Base-by-base conservation (phyloP, 1,284 basidiomycete species). In the Trametes sp. region DNA sequence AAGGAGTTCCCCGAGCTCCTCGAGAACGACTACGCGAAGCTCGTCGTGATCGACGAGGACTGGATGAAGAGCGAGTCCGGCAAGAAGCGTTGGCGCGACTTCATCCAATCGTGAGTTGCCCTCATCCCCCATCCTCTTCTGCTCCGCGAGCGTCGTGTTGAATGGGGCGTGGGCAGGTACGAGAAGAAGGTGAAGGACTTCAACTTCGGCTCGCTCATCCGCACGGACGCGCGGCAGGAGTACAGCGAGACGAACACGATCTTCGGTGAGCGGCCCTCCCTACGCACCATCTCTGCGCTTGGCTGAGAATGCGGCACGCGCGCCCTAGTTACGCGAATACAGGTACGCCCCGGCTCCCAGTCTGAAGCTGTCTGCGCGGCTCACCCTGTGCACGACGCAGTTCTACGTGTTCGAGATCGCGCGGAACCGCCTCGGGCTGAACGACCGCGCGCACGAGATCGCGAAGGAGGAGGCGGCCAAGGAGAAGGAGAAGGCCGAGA, bases 141-240 rank as follows among this genome's bases (percentile, higher is more conserved):
- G 24, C 29, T 44, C 44, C n/a, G 23, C 36, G n/a, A 14, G 24
- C 31, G 24, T 24, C 23, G 42, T 35, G 33, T 2, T 35, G 35
- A 51, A 3, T 36, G 19, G 36, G 4, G 28, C 42, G 55, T 21
- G 24, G 9, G 36, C 66, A 91, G 89, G 66, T 96, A 95, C 79
- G 90, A 95, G 79, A 89, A 92, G 66, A 90, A 89, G 72, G 81
- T 98, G 59, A 91, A 94, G 74, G 96, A 99, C 72, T 95, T 93
- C 81, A 99, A 98, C 84, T 98, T 98, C 80, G 98, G 98, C 33
- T 98, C 95, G 2, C 82, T 99, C 69, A 92, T 99, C 70, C 88
- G 98, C 54, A 90, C 87, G 57, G 88, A 98, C 74, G 84, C 90
- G 38, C 82, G 81, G 53, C 84, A 88, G 65, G 94, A 97, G 74